Percentiles rank a stretch among this genome's conserved stretches.
phyloP scores from a whole-genome alignment of 352 stramenopile species.

The Phytophthora macrochlamydospora region DNA sequence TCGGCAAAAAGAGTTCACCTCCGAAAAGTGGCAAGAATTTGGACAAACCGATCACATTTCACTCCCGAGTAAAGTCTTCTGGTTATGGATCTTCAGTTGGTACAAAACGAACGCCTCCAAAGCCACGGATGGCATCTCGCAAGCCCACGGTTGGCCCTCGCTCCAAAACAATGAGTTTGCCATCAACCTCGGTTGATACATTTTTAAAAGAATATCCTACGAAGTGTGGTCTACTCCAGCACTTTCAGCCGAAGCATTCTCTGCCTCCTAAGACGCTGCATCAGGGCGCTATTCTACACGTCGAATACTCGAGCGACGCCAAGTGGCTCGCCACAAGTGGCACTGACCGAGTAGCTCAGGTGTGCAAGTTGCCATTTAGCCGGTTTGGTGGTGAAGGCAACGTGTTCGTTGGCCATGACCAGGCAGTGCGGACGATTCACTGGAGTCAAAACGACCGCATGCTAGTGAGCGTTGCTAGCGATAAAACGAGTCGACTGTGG shows the following conservation, averaged over 20 bases:
- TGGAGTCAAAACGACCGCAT: slow-evolving; percentile 81
- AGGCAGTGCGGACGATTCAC: slow-evolving; percentile 64
- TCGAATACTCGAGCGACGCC: slow-evolving; percentile 82
- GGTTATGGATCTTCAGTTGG: slow-evolving; percentile 67
- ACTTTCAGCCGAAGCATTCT: slow-evolving; percentile 61
- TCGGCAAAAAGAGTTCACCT: slow-evolving; percentile 30
- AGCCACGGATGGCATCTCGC: slow-evolving; percentile 4
- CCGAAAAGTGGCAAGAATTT: slow-evolving; percentile 33
- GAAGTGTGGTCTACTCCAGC: slow-evolving; percentile 57
- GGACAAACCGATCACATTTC: slow-evolving; percentile 86
- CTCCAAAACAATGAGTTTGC: slow-evolving; percentile 27
- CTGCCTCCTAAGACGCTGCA: slow-evolving; percentile 63
- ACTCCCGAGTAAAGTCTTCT: slow-evolving; percentile 78
- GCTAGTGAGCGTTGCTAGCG: slow-evolving; percentile 67
- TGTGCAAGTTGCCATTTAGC: slow-evolving; percentile 75
- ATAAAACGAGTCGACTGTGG: slow-evolving; percentile 79
- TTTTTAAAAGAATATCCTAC: slow-evolving; percentile 80
- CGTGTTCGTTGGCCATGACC: slow-evolving; percentile 72
- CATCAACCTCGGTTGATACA: slow-evolving; percentile 25
- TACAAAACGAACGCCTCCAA: slow-evolving; percentile 30
- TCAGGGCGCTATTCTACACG: slow-evolving; percentile 65
- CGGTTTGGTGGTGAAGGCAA: slow-evolving; percentile 70
- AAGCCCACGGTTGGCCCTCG: slow-evolving; percentile 10
- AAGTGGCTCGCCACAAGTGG: slow-evolving; percentile 75
- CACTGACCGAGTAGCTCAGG: slow-evolving; percentile 64